Evolutionary conservation across 768 basidiomycete genomes (phyloP), one percentile per base, ranked within the genome.

Genomic region (Lepiota brunneoincarnata): DNA sequence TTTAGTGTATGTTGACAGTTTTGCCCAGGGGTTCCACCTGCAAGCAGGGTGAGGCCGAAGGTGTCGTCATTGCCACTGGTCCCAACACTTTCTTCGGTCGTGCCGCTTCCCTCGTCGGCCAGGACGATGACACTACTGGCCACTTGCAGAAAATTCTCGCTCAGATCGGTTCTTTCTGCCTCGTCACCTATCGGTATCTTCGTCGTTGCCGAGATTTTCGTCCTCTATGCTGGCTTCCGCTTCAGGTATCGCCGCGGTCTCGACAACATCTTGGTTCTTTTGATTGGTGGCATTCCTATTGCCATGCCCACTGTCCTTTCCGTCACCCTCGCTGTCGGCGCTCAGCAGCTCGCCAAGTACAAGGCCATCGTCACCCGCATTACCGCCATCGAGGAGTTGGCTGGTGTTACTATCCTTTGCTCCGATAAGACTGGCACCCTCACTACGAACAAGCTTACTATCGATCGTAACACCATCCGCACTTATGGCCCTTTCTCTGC

Each of bases 321-420:
- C 51, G 96, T 98, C 71, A 98, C 96, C 26, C 92, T 98, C 64
- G 96, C 96, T 47, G 95, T 98, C 67, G 96, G 96, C 73, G 96
- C 96, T 43, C 94, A 97, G 73, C 96, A 98, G 68, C 88, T 98
- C 61, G 95, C 96, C 63, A 96, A 95, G 79, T 93, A 98, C 84
- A 97, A 98, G 82, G 96, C 96, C 61, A 98, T 97, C 63, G 96
- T 98, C 71, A 98, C 96, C 51, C 95, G 95, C 80, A 98, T 98
- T 78, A 98, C 96, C 28, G 96, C 96, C 60, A 98, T 98, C 56
- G 96, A 98, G 69, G 95, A 98, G 72, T 81, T 98, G 63, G 96
- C 96, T 38, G 96, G 95, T 71, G 95, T 98, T 64, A 98, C 96
- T 63, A 98, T 98, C 67, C 81, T 98, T 52, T 98, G 95, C 77